Conservation (phyloP, 1,284 basidiomycete genomes). For the Ceratobasidium papillatum region DNA sequence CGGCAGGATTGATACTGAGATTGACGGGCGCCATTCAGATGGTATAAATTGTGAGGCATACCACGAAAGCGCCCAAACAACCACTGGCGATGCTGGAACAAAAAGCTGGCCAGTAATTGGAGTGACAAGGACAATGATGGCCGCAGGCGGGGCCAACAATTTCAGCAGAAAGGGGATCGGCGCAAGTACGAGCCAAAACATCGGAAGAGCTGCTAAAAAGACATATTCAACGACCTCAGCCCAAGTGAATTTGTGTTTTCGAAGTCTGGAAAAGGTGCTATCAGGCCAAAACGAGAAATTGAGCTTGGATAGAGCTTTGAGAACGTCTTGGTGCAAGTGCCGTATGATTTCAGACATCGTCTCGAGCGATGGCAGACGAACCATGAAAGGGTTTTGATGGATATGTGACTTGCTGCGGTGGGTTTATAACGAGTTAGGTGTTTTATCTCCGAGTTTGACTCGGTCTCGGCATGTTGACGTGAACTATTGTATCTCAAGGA, state of each 20-base stretch:
- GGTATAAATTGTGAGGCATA: slow-evolving; percentile 91
- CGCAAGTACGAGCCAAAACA: slow-evolving; percentile 85
- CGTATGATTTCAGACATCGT: slow-evolving; percentile 51
- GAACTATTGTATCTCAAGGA: neutral
- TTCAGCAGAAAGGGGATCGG: slow-evolving; percentile 77
- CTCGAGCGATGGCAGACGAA: slow-evolving; percentile 71
- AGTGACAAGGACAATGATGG: slow-evolving; percentile 68
- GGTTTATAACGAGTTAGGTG: too few species aligned
- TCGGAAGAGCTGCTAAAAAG: slow-evolving; percentile 67
- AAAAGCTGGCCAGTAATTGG: slow-evolving; percentile 95
- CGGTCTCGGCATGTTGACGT: neutral
- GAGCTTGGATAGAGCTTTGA: slow-evolving; percentile 24
- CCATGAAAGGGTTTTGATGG: slow-evolving; percentile 85
- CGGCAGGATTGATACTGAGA: slow-evolving; percentile 92
- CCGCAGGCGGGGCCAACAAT: slow-evolving; percentile 80
- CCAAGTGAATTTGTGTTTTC: slow-evolving; percentile 62
- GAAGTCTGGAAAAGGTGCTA: slow-evolving; percentile 71
- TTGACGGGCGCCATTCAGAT: slow-evolving; percentile 72
- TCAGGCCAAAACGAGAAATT: slow-evolving; percentile 61
- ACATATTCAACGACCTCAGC: slow-evolving; percentile 68
- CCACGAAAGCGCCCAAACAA: slow-evolving; percentile 85
- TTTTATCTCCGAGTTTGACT: too few species aligned
- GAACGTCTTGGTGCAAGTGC: slow-evolving; percentile 66
- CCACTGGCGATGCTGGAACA: slow-evolving; percentile 82
- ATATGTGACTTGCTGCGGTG: slow-evolving; percentile 79